Evolutionary conservation across 2,329 filamentous ascomycete genomes (phyloP).

Genomic region (Talaromyces sp.): DNA sequence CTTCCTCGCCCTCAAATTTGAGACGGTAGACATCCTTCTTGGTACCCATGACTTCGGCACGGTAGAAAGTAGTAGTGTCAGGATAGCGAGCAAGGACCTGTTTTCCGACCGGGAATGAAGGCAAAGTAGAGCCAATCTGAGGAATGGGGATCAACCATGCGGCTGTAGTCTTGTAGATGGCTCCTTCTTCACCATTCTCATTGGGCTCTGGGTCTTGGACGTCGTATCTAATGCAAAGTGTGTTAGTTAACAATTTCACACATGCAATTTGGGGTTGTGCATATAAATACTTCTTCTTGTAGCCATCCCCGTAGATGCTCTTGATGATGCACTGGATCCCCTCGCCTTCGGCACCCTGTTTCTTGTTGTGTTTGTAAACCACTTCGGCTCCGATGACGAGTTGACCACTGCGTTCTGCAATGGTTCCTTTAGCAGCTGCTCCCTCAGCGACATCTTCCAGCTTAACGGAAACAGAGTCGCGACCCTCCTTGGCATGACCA

Average conservation of each 20-base stretch:
- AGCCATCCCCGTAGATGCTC: constrained; percentile 67
- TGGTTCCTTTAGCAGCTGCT: constrained; percentile 39
- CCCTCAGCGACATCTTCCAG: constrained; percentile 44
- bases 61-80: constrained; percentile 81
- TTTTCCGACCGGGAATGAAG: constrained; percentile 63
- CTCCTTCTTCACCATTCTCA: constrained; percentile 60
- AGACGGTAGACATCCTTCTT: constrained; percentile 54
- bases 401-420: constrained; percentile 44
- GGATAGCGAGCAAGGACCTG: constrained; percentile 76
- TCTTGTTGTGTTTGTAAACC: constrained; percentile 51
- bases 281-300: constrained; percentile 57
- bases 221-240: constrained; percentile 58
- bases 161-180: constrained; percentile 65
- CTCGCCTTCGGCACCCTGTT: constrained; percentile 50
- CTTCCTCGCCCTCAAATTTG: constrained; percentile 76
- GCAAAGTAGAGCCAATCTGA: constrained; percentile 55
- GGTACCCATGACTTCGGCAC: constrained; percentile 73
- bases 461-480: constrained; percentile 38
- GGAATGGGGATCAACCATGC: constrained; percentile 76
- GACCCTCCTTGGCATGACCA: constrained; percentile 36
- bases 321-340: constrained; percentile 75
- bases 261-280: background rate
- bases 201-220: constrained; percentile 78
- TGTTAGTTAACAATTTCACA: background rate
- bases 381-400: constrained; percentile 49